These are phyloP conservation scores for Pigoraptor vietnamica DNA, from an alignment of 78 protist genomes.

Conservation along the genomic window DNA sequence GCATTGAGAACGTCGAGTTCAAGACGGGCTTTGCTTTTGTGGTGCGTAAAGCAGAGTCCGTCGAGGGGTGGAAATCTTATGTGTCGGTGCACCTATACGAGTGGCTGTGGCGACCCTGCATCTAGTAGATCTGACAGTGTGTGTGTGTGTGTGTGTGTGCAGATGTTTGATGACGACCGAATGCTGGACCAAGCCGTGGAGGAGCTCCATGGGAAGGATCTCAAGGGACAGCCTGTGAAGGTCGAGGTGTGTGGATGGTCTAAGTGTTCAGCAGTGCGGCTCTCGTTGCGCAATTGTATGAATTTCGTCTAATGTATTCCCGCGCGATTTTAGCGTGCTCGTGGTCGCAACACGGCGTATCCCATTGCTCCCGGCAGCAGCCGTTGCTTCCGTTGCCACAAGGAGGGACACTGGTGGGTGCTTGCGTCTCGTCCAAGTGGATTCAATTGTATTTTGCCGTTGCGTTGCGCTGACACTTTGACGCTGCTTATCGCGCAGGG, in stretches of 20 bases:
- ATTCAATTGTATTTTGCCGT: too few species aligned
- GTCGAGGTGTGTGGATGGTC: neutral
- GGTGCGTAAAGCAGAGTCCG: neutral
- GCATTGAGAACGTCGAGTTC: neutral
- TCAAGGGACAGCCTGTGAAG: neutral
- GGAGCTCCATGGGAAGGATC: neutral
- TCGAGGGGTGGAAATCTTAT: neutral
- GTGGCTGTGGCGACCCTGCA: too few species aligned
- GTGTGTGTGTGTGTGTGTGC: neutral
- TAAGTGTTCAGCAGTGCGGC: neutral
- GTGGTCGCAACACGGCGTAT: neutral
- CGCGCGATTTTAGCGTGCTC: neutral
- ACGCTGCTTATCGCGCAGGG: neutral
- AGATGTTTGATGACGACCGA: neutral
- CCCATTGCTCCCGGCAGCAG: neutral
- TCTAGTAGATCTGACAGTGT: too few species aligned
- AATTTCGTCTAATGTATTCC: neutral
- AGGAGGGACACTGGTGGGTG: neutral
- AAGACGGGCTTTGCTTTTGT: neutral
- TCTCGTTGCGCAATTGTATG: neutral
- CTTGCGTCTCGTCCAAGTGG: neutral
- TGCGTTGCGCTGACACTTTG: neutral
- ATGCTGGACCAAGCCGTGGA: neutral
- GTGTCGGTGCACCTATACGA: neutral
- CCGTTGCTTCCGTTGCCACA: neutral